Base-by-base conservation (phyloP, 768 basidiomycete species). In the Gloeostereum incarnatum region DNA sequence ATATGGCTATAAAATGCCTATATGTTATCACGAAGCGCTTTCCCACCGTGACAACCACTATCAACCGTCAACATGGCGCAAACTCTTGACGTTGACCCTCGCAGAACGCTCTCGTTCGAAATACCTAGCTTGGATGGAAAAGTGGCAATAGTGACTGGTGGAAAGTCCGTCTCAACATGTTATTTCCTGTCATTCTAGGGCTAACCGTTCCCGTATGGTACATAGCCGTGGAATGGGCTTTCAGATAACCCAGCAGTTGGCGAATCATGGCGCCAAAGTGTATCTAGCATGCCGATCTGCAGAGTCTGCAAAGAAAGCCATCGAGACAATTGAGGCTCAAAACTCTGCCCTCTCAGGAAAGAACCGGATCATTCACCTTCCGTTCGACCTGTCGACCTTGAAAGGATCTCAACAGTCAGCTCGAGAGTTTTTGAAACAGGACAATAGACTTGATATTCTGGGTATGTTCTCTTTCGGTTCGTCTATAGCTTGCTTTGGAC, bases 301-400 rank as follows among this genome's bases (percentile, higher is more conserved):
- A 27, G 20, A 31, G 9, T 57, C 50, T 27, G 56, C 55, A n/a
- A 43, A 48, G 22, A 51, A 48, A 7, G 51, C 57, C n/a, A 44
- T 60, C 16, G 39, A 21, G 25, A 35, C 47, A n/a, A 45, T 66
- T 10, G 54, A 57, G 42, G 33, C 41, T 10, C 48, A 54, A 31
- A 63, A 33, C 30, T 48, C 23, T 22, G 36, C 36, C 22, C 66
- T 3, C 29, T 43, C 27, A 69, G 72, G 20, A 62, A 55, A 35
- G 57, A 43, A 24, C 65, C 3, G 30, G 68, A 17, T 72, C 56
- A 14, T 29, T 29, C 14, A 29, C 45, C 49, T 70, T 10, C 46
- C 48, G 23, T 52, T 68, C 14, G 64, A 71, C 36, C 53, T 67
- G 10, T 54, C 58, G 6, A 46, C 66, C 40, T 45, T 70, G 16